Conservation (phyloP, 1,284 basidiomycete genomes). For the Apiotrichum siamense region DNA sequence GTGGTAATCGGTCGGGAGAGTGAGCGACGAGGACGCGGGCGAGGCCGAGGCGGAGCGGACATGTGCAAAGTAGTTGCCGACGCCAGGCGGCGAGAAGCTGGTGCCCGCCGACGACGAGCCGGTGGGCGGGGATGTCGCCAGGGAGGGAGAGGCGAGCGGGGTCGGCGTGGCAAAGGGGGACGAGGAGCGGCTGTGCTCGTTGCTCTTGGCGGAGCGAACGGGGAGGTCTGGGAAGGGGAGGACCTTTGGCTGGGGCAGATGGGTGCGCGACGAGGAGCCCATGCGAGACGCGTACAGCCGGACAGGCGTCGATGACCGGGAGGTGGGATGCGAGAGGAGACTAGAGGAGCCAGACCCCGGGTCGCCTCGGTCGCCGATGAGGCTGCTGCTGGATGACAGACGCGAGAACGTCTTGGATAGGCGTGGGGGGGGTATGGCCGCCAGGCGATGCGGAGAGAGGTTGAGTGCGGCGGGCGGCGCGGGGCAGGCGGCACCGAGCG, state of each 20-base stretch:
- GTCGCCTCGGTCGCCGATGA: background rate
- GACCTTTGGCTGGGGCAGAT: slow-evolving; percentile 17
- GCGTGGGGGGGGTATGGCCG: background rate
- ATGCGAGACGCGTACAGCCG: slow-evolving; percentile 12
- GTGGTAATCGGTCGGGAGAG: background rate
- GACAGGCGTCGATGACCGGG: slow-evolving; percentile 16
- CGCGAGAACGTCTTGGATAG: background rate
- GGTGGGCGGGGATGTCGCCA: background rate
- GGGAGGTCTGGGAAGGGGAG: slow-evolving; percentile 20
- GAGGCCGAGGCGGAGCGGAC: background rate
- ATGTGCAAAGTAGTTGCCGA: background rate
- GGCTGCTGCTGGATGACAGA: background rate
- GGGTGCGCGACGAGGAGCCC: slow-evolving; percentile 10
- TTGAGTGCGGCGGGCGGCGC: too few species aligned
- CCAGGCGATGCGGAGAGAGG: background rate
- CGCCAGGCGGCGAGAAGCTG: background rate
- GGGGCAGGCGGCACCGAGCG: too few species aligned
- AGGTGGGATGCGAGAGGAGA: slow-evolving; percentile 8
- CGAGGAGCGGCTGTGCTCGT: slow-evolving; percentile 7
- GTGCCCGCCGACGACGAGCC: background rate
- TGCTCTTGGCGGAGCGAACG: slow-evolving; percentile 8
- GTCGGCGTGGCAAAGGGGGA: too few species aligned
- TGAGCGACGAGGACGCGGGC: background rate
- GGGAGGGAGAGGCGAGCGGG: slow-evolving; percentile 2
- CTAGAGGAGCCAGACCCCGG: background rate